These are phyloP conservation scores for Leucocoprinus birnbaumii DNA, from an alignment of 768 basidiomycete species.

Conservation along the genomic window DNA sequence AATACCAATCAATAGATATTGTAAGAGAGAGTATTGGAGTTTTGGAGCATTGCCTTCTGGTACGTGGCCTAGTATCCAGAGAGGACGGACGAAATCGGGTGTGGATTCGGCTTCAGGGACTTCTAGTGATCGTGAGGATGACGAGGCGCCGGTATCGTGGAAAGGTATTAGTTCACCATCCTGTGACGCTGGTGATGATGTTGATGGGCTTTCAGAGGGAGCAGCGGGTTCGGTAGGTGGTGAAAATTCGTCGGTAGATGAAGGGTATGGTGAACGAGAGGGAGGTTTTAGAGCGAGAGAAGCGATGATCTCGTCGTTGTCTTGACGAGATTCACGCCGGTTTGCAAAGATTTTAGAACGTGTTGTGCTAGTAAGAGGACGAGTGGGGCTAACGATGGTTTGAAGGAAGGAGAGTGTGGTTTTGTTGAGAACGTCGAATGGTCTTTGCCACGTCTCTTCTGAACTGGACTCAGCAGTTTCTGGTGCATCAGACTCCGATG, in stretches of 20 bases:
- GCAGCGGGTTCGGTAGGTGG: too few relatives aligned
- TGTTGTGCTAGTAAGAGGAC: background rate
- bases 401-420: conserved; percentile 4
- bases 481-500: background rate
- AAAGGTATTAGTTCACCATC: too few relatives aligned
- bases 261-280: too few relatives aligned
- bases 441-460: background rate
- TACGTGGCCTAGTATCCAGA: background rate
- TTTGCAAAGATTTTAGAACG: conserved; percentile 1
- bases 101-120: background rate
- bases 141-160: too few relatives aligned
- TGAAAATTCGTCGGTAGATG: background rate
- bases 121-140: too few relatives aligned
- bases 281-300: background rate
- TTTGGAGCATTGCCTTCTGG: background rate
- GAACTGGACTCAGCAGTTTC: background rate
- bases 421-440: conserved; percentile 9
- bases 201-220: too few relatives aligned
- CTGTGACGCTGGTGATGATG: background rate
- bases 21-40: conserved; percentile 1
- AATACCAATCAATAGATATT: conserved; percentile 6
- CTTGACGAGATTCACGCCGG: background rate
- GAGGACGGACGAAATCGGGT: conserved; percentile 8
- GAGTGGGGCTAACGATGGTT: background rate
- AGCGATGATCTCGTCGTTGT: background rate